Percentiles rank a stretch among this genome's conserved stretches.
Conservation (phyloP, 2,329 filamentous ascomycete genomes). For the Botryotinia narcissicola region DNA sequence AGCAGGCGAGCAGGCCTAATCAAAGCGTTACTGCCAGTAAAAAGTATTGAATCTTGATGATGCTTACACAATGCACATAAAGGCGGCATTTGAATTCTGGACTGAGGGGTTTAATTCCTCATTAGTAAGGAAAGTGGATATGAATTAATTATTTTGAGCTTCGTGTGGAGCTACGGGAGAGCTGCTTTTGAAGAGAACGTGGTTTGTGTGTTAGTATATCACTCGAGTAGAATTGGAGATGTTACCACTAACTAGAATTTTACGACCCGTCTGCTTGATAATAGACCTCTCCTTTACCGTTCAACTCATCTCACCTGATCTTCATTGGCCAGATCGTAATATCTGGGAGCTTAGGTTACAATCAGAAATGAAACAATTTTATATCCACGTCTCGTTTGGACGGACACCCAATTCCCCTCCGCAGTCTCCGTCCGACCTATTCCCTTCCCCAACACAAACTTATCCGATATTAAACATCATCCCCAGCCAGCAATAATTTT, state of each 20-base stretch:
- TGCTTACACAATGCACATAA: not conserved
- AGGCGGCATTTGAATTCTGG: not conserved
- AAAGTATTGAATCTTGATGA: not conserved
- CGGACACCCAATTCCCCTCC: not conserved
- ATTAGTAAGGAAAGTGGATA: conserved; percentile 5
- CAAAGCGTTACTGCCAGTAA: not conserved
- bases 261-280: too few species aligned
- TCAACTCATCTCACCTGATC: not conserved
- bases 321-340: not conserved
- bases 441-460: not conserved
- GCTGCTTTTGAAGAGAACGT: not conserved
- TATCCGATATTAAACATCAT: not conserved
- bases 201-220: not conserved
- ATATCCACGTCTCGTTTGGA: conserved; percentile 10
- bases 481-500: conserved; percentile 6
- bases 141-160: not conserved
- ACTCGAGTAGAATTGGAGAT: not conserved
- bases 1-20: not conserved
- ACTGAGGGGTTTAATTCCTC: not conserved
- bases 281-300: not conserved
- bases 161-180: not conserved
- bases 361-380: conserved; percentile 15
- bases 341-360: not conserved
- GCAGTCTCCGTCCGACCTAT: not conserved
- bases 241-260: not conserved